Evolutionary conservation across 306 rosid species (phyloP), one percentile per base, ranked within the genome.

Genomic region (Cicer cuneatum): DNA sequence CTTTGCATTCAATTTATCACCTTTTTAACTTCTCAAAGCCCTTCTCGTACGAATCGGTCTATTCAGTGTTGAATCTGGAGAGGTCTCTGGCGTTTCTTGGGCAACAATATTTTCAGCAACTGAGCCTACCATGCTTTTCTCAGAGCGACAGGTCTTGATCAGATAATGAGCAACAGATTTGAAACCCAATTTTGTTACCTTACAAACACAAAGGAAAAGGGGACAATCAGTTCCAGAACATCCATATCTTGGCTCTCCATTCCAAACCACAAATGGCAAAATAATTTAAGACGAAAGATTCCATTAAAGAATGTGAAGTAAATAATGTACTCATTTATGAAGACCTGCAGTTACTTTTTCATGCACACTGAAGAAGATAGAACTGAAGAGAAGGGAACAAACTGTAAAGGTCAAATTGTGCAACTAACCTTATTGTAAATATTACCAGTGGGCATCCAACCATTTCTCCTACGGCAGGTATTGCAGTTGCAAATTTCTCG

Each of bases 401-500:
- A 12, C 66, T 42, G 18, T 2, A 48, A 13, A 65, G 81, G 54
- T 61, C 45, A 69, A 74, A 58, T 15, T 39, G 37, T 21, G 19
- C 64, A 40, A 69, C 83, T 69, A 47, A 89, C 97, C 97, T 89
- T 89, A 48, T 45, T 66, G 77, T 88, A 87, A 59, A 92, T 59
- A 56, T 81, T 73, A 67, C 96, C 93, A 2, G 93, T 89, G 6
- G 96, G 89, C 84, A 66, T 77, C 97, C 97, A 92, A 65, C 96
- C 96, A 13, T 89, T 86, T 35, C 61, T 87, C 82, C 71, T 81
- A 12, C 97, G 93, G 64, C 93, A 92, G 8, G 73, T 78, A 81
- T 79, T 82, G 68, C 96, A 92, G 81, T 92, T 92, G 86, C 97
- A 92, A 47, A 92, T 86, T 29, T 78, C 90, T 3, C 96, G 88